phyloP scores from a whole-genome alignment of 495 filamentous ascomycete genomes.

The Xylaria palmicola region DNA sequence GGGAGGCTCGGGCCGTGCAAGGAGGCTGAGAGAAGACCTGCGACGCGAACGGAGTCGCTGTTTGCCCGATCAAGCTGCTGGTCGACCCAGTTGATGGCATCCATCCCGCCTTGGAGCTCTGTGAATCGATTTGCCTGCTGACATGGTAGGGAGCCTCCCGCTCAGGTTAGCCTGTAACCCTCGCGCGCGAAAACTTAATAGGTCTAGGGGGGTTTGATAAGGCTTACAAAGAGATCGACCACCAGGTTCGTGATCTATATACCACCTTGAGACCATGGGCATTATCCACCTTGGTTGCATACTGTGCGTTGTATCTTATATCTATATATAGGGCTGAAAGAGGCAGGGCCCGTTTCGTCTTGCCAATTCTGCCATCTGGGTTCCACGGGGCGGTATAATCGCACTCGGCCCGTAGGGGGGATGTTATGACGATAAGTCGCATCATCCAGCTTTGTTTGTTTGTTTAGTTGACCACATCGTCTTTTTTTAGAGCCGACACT shows the following conservation, averaged over 20 bases:
- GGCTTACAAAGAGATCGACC: constrained; percentile 6
- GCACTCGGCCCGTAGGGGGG: neutral
- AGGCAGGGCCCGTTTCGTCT: constrained; percentile 11
- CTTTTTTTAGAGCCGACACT: constrained; percentile 15
- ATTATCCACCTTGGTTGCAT: neutral
- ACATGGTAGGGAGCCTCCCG: neutral
- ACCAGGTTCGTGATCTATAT: constrained; percentile 5
- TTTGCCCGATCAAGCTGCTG: neutral
- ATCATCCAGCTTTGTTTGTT: constrained; percentile 1
- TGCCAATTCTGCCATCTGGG: neutral
- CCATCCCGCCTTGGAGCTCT: neutral
- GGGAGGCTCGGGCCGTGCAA: constrained; percentile 10
- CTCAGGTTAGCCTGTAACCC: neutral
- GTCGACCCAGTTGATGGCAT: neutral
- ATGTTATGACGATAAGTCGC: constrained; percentile 1
- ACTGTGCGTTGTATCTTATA: constrained; percentile 5
- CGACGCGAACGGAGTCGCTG: neutral
- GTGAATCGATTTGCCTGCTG: neutral
- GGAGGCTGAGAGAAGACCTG: constrained; percentile 10
- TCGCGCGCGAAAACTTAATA: neutral
- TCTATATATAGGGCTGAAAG: constrained; percentile 16
- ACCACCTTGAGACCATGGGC: neutral
- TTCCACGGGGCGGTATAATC: neutral
- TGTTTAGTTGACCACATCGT: neutral
- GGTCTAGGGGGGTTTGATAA: neutral